These are phyloP conservation scores for Corrigiola litoralis DNA, from an alignment of 179 eudicot species.

Conservation along the genomic window DNA sequence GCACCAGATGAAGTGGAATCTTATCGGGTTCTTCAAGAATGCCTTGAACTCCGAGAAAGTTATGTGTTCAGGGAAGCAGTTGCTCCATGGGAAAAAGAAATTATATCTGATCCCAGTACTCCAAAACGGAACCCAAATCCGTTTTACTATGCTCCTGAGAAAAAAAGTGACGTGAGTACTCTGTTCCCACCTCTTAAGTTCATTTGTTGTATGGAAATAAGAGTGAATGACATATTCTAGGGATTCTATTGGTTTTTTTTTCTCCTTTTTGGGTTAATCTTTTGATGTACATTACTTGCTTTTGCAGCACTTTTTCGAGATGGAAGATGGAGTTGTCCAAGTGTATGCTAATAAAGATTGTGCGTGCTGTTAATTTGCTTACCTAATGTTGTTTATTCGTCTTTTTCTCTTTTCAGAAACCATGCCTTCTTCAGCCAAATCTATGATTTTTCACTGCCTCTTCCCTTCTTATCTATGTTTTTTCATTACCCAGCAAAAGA, in stretches of 20 bases:
- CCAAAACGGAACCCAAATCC: conserved; percentile 90
- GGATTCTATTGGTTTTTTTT: background rate
- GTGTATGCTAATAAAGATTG: conserved; percentile 83
- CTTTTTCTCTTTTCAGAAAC: background rate
- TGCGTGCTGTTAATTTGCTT: conserved; percentile 35
- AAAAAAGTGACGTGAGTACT: conserved; percentile 71
- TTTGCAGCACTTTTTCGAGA: conserved; percentile 85
- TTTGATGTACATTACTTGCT: background rate
- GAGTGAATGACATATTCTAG: background rate
- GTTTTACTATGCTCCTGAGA: conserved; percentile 60
- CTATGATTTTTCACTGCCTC: conserved; percentile 11
- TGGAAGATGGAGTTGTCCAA: conserved; percentile 99
- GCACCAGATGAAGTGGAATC: conserved; percentile 84
- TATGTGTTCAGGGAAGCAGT: conserved; percentile 84
- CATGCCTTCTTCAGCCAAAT: background rate
- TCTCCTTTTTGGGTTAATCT: background rate
- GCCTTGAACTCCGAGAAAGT: conserved; percentile 83
- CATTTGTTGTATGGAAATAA: background rate
- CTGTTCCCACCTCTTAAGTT: conserved; percentile 1
- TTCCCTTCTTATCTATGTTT: background rate
- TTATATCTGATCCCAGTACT: conserved; percentile 86
- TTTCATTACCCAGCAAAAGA: conserved; percentile 54
- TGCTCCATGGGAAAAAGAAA: conserved; percentile 95
- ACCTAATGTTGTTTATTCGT: background rate
- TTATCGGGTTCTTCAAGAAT: conserved; percentile 70